Conservation (phyloP, 768 basidiomycete genomes). For the Suillus variegatus region DNA sequence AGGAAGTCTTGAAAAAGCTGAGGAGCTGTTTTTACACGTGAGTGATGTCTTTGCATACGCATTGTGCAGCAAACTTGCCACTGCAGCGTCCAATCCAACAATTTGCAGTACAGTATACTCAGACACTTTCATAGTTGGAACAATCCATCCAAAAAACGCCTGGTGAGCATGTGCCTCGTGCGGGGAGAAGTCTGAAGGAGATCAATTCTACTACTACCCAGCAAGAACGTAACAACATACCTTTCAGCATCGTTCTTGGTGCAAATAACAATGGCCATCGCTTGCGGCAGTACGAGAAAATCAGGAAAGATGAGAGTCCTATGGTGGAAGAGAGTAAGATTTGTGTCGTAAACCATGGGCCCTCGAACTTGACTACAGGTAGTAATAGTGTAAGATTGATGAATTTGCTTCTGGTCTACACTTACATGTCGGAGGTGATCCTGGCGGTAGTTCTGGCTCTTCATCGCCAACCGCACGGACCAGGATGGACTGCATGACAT, state of each 20-base stretch:
- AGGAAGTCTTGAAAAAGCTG: conserved; percentile 94
- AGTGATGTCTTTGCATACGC: background rate
- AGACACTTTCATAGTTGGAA: conserved; percentile 87
- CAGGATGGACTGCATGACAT: conserved; percentile 16
- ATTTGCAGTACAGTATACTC: conserved; percentile 95
- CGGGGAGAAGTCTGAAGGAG: conserved; percentile 79
- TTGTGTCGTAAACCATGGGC: conserved; percentile 96
- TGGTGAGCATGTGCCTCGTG: conserved; percentile 88
- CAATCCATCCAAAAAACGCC: conserved; percentile 94
- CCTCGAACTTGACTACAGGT: conserved; percentile 71
- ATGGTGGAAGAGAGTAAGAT: conserved; percentile 74
- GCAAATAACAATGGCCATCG: conserved; percentile 91
- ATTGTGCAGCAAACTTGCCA: conserved; percentile 54
- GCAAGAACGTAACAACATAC: conserved; percentile 41
- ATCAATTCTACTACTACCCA: conserved; percentile 9
- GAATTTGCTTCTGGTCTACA: conserved; percentile 14
- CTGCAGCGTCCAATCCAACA: conserved; percentile 95
- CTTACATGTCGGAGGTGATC: conserved; percentile 65
- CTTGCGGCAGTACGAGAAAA: conserved; percentile 88
- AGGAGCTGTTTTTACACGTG: conserved; percentile 60
- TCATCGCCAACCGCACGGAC: conserved; percentile 31
- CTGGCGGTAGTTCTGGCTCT: conserved; percentile 54
- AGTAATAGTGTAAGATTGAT: conserved; percentile 12
- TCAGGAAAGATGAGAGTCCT: conserved; percentile 76
- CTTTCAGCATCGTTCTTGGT: conserved; percentile 92